Conservation (phyloP, 306 rosid genomes). For the Canavalia ensiformis region DNA sequence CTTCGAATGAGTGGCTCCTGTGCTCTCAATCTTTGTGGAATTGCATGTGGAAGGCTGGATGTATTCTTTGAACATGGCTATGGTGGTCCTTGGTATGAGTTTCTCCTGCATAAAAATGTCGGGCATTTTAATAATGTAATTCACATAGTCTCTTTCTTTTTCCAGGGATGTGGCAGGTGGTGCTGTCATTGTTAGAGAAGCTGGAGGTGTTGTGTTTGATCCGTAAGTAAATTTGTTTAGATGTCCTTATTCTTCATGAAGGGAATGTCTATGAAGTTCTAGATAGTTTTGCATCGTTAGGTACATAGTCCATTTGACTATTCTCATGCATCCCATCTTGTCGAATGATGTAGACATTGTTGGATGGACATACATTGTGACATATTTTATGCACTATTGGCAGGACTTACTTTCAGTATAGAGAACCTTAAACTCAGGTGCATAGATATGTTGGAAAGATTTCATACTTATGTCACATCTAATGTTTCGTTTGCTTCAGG, state of each 20-base stretch:
- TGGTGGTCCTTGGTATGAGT: constrained; percentile 94
- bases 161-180: constrained; percentile 99
- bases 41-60: constrained; percentile 97
- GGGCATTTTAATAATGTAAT: constrained; percentile 7
- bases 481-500: constrained; percentile 64
- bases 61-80: constrained; percentile 74
- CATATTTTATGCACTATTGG: constrained; percentile 22
- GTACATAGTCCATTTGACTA: constrained; percentile 42
- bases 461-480: constrained; percentile 19
- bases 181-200: constrained; percentile 93
- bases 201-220: constrained; percentile 93
- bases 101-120: constrained; percentile 34
- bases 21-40: constrained; percentile 94
- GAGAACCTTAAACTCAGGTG: constrained; percentile 37
- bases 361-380: constrained; percentile 44
- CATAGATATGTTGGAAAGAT: constrained; percentile 29
- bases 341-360: constrained; percentile 18
- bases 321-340: constrained; percentile 45
- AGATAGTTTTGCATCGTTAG: constrained; percentile 46
- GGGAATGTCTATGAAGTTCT: constrained; percentile 43
- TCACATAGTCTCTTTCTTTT: constrained; percentile 40
- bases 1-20: constrained; percentile 92
- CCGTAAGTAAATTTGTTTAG: constrained; percentile 77
- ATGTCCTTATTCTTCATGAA: constrained; percentile 39
- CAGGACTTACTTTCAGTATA: constrained; percentile 35